Conservation (phyloP, 495 filamentous ascomycete genomes). For the Annulohypoxylon nitens region DNA sequence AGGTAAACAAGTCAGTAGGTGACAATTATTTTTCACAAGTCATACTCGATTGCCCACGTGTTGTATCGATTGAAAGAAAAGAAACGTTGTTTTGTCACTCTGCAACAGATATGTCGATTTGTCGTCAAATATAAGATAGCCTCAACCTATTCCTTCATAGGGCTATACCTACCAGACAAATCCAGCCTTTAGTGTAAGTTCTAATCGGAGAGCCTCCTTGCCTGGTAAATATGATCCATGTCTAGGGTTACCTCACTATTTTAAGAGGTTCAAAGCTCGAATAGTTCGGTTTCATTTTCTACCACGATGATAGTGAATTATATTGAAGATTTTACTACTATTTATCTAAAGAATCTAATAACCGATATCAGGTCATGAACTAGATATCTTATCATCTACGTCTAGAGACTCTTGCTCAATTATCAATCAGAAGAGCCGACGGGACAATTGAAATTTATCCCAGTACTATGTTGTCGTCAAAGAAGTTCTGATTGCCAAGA, state of each 20-base stretch:
- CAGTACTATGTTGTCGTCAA: neutral
- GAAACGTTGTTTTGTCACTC: neutral
- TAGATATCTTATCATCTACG: neutral
- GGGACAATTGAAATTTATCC: neutral
- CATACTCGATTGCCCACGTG: neutral
- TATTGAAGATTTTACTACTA: neutral
- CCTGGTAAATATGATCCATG: too few relatives aligned
- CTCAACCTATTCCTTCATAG: neutral
- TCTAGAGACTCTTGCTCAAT: neutral
- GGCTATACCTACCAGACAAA: neutral
- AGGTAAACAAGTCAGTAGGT: neutral
- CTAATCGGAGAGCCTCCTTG: neutral
- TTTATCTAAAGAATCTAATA: neutral
- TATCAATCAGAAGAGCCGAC: neutral
- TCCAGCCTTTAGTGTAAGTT: neutral
- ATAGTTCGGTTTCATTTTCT: neutral
- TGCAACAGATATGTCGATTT: neutral
- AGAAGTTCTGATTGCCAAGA: too few relatives aligned
- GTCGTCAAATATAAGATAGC: neutral
- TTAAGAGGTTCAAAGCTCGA: neutral
- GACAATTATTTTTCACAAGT: neutral
- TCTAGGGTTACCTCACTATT: neutral
- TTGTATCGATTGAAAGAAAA: neutral
- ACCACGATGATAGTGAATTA: neutral
- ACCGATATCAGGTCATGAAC: neutral